Conservation (phyloP, 495 filamentous ascomycete genomes). For the Xylaria flabelliformis region DNA sequence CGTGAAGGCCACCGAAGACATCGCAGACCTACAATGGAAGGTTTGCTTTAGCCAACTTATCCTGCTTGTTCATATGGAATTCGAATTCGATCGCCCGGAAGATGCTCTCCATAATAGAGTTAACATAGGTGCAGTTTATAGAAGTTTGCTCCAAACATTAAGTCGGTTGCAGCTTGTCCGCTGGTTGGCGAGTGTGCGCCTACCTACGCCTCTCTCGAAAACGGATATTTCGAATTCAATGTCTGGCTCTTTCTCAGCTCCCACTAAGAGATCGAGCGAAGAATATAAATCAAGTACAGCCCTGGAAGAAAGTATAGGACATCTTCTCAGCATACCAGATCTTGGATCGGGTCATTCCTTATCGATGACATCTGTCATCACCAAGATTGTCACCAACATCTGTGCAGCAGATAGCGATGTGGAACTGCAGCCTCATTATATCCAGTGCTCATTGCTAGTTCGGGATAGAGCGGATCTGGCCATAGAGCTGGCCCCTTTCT, state of each 20-base stretch:
- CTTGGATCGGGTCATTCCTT: constrained; percentile 32
- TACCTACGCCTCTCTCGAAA: constrained; percentile 49
- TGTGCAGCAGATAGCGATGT: constrained; percentile 59
- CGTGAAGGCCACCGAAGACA: constrained; percentile 79
- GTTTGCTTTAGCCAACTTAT: constrained; percentile 81
- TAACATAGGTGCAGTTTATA: constrained; percentile 71
- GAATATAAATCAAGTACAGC: constrained; percentile 54
- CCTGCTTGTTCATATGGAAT: constrained; percentile 82
- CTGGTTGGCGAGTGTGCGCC: constrained; percentile 75
- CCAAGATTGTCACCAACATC: constrained; percentile 61
- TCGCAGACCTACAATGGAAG: constrained; percentile 68
- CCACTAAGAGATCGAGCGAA: constrained; percentile 43
- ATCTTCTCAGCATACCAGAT: constrained; percentile 55
- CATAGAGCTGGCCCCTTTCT: constrained; percentile 74
- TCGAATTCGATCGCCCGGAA: constrained; percentile 73
- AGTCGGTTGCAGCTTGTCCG: constrained; percentile 76
- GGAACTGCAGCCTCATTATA: constrained; percentile 56
- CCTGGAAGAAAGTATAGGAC: constrained; percentile 56
- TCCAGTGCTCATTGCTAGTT: constrained; percentile 75
- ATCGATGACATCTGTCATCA: constrained; percentile 53
- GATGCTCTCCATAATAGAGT: constrained; percentile 66
- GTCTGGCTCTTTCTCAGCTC: constrained; percentile 34
- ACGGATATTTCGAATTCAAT: constrained; percentile 40
- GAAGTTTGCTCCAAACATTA: constrained; percentile 68
- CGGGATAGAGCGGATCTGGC: constrained; percentile 75